A percentile compares a stretch with the other conserved stretches of the same genome.
phyloP scores from a whole-genome alignment of 1,284 basidiomycete species.

The Wallemia hederae region DNA sequence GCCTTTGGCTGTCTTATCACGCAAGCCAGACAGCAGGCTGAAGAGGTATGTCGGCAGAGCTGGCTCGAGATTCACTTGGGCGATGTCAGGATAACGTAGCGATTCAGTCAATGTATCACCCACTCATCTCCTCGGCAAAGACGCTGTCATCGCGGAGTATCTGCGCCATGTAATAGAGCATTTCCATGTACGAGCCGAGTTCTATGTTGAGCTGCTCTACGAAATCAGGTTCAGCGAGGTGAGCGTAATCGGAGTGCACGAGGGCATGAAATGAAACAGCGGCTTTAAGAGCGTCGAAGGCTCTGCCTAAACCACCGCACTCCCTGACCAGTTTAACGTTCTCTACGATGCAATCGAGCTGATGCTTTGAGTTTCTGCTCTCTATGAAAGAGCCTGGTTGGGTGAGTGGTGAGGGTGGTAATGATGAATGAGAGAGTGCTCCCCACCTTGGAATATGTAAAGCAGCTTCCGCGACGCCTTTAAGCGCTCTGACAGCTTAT shows the following conservation, averaged over 20 bases:
- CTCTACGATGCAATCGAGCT: constrained; percentile 82
- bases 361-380: constrained; percentile 66
- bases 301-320: constrained; percentile 29
- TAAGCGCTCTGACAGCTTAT: constrained; percentile 51
- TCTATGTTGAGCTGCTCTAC: constrained; percentile 69
- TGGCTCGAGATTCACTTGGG: constrained; percentile 67
- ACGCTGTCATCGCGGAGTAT: constrained; percentile 68
- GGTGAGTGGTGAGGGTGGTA: not conserved
- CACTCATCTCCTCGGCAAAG: constrained; percentile 82
- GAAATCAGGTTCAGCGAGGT: constrained; percentile 22
- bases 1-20: constrained; percentile 79
- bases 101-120: constrained; percentile 14
- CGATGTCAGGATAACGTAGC: constrained; percentile 4
- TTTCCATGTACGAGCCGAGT: constrained; percentile 63
- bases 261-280: constrained; percentile 67
- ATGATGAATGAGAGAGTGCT: not conserved
- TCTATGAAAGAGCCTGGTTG: constrained; percentile 60
- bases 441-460: constrained; percentile 63
- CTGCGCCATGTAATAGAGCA: constrained; percentile 79
- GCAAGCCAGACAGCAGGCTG: constrained; percentile 55
- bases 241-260: constrained; percentile 25
- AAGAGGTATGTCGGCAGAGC: constrained; percentile 79
- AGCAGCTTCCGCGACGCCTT: constrained; percentile 58
- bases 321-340: constrained; percentile 58
- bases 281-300: constrained; percentile 66